These are phyloP conservation scores for Fusarium torulosum DNA, from an alignment of 2,329 filamentous ascomycete genomes.

Conservation along the genomic window DNA sequence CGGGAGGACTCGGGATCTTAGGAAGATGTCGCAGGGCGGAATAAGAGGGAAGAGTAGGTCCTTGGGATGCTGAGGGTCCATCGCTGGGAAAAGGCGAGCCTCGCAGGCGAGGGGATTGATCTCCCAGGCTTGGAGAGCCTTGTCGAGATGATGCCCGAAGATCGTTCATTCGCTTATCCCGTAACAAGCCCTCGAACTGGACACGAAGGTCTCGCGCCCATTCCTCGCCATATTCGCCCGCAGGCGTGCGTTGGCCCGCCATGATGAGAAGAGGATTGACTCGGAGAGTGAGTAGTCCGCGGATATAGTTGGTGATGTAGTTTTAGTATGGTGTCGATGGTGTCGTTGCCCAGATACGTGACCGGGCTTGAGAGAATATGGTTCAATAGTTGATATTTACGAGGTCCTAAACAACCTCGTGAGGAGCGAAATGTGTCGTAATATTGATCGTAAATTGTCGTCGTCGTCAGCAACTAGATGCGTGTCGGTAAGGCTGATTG, in stretches of 20 bases:
- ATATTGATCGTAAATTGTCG: conserved; percentile 45
- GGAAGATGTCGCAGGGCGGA: conserved; percentile 64
- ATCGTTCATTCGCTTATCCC: conserved; percentile 88
- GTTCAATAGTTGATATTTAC: conserved; percentile 41
- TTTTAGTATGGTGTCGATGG: conserved; percentile 5
- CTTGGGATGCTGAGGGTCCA: conserved; percentile 62
- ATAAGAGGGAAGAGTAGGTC: conserved; percentile 60
- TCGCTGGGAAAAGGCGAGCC: conserved; percentile 55
- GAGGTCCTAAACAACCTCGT: conserved; percentile 24
- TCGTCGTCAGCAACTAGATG: conserved; percentile 46
- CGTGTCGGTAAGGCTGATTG: conserved; percentile 48
- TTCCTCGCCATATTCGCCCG: conserved; percentile 71
- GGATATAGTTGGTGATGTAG: conserved; percentile 12
- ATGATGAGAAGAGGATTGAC: conserved; percentile 46
- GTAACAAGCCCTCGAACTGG: conserved; percentile 88
- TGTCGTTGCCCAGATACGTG: conserved; percentile 35
- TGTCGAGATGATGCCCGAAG: conserved; percentile 68
- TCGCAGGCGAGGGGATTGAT: conserved; percentile 64
- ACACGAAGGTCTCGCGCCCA: conserved; percentile 84
- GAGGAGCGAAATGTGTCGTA: conserved; percentile 31
- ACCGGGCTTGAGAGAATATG: conserved; percentile 15
- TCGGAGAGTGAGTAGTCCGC: conserved; percentile 1
- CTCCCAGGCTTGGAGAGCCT: conserved; percentile 66
- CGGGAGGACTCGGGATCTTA: conserved; percentile 78
- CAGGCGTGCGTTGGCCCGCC: conserved; percentile 56